Evolutionary conservation across 441 rosid genomes (phyloP).

Genomic region (Eruca vesicaria): DNA sequence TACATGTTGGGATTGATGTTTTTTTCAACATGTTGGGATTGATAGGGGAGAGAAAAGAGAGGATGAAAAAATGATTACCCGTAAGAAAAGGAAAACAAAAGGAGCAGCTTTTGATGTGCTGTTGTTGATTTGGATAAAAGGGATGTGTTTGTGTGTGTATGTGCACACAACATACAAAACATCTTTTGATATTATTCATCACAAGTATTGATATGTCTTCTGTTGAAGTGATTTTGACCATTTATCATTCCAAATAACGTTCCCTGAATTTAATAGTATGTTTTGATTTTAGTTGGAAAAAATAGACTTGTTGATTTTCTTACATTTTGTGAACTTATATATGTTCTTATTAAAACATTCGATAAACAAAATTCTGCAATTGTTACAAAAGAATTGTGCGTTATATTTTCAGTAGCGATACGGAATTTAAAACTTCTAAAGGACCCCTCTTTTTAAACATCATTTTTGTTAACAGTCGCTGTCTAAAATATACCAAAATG

Average conservation of each 20-base stretch:
- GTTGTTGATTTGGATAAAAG: conserved; percentile 41
- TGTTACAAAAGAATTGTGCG: background rate
- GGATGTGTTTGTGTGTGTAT: conserved; percentile 13
- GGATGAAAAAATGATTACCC: conserved; percentile 32
- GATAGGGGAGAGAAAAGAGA: conserved; percentile 15
- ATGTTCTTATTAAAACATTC: background rate
- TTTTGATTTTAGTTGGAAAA: background rate
- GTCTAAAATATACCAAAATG: background rate
- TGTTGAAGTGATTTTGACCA: conserved; percentile 33
- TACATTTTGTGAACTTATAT: background rate
- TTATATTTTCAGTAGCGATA: background rate
- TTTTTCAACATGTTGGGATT: background rate
- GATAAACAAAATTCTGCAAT: background rate
- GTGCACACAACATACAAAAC: conserved; percentile 10
- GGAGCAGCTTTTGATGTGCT: conserved; percentile 24
- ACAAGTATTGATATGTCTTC: conserved; percentile 31
- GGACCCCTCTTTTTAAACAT: background rate
- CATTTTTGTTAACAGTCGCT: background rate
- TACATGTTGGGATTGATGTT: background rate
- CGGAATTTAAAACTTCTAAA: background rate
- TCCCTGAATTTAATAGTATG: background rate
- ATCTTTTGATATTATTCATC: conserved; percentile 24
- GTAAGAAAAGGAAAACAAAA: conserved; percentile 30
- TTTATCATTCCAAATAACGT: conserved; percentile 34
- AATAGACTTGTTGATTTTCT: background rate